Percentiles rank a stretch among this genome's conserved stretches.
Evolutionary conservation across 2,329 filamentous ascomycete species (phyloP).

Genomic region (Scorias spongiosa): DNA sequence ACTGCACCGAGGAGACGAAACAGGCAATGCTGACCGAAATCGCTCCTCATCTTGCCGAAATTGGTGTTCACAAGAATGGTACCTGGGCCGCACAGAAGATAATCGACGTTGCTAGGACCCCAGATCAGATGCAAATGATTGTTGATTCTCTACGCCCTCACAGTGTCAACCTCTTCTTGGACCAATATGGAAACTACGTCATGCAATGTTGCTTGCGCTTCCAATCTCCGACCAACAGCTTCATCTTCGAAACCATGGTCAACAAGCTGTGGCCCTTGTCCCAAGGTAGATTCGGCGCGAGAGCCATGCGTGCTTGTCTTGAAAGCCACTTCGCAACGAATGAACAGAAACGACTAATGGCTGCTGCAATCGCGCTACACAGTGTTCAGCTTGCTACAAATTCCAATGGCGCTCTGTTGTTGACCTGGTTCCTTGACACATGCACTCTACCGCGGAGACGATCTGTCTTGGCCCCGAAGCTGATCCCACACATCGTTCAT

Average conservation of each 20-base stretch:
- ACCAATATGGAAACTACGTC: conserved; percentile 98
- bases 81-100: conserved; percentile 99
- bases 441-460: conserved; percentile 89
- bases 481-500: conserved; percentile 85
- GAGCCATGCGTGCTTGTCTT: conserved; percentile 90
- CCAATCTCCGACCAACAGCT: conserved; percentile 75
- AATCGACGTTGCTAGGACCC: conserved; percentile 84
- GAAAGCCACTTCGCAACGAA: conserved; percentile 93
- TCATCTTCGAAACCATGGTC: conserved; percentile 96
- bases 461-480: conserved; percentile 76
- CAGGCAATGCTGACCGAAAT: conserved; percentile 85
- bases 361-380: conserved; percentile 86
- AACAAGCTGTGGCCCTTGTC: conserved; percentile 84
- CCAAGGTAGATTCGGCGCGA: conserved; percentile 84
- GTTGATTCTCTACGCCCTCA: conserved; percentile 73
- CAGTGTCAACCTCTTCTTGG: conserved; percentile 80
- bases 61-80: conserved; percentile 97
- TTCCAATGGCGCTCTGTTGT: conserved; percentile 78
- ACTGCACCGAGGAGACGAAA: conserved; percentile 78
- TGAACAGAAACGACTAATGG: conserved; percentile 88
- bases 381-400: conserved; percentile 94
- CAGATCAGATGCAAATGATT: conserved; percentile 68
- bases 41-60: conserved; percentile 82
- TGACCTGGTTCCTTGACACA: conserved; percentile 97
- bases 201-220: conserved; percentile 93